Base-by-base conservation (phyloP, 495 filamentous ascomycete species). In the Amphirosellinia nigrospora region DNA sequence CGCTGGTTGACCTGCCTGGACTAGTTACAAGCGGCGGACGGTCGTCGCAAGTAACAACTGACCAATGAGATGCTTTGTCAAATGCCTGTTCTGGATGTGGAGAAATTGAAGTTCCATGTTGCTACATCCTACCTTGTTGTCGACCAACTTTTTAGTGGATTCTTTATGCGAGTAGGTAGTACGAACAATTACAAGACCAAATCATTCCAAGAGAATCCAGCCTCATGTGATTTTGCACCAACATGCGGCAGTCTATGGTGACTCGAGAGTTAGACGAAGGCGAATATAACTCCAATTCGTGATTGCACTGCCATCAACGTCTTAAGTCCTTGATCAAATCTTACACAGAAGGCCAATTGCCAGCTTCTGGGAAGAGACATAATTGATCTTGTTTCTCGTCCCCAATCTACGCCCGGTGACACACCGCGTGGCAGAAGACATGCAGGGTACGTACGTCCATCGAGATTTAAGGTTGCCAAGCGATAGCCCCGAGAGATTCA, bases 1-100 rank as follows among this genome's bases (percentile, higher is more conserved):
- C 38, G 30, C 28, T 50, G 61, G 41, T 23, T 64, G 34, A 65
- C 63, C 46, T 53, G 46, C 63, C 63, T 34, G 30, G 46, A 65
- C 41, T 26, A 41, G 46, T 41, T 53, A 41, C n/a, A 65, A 48
- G 63, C 46, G 7, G 26, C 21, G 13, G 34, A 50, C 30, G 30
- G 50, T 64, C 41, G 61, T 50, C 10, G 43, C 21, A 19, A 46
- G 45, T 38, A 32, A 23, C 8, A n/a, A 50, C 50, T n/a, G 61
- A 34, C 41, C 43, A 64, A 64, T 64, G 45, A 48, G 21, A 10
- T 45, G 39, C 28, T 48, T 48, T 64, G 39, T 34, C 26, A 28
- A 64, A 48, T 34, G 41, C 61, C 23, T 58, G 21, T 58, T 58
- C 32, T 58, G 19, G 7, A 64, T 48, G 61, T 64, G 43, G 61